Base-by-base conservation (phyloP, 805 yeast genomes). In the Hanseniaspora lachancei region DNA sequence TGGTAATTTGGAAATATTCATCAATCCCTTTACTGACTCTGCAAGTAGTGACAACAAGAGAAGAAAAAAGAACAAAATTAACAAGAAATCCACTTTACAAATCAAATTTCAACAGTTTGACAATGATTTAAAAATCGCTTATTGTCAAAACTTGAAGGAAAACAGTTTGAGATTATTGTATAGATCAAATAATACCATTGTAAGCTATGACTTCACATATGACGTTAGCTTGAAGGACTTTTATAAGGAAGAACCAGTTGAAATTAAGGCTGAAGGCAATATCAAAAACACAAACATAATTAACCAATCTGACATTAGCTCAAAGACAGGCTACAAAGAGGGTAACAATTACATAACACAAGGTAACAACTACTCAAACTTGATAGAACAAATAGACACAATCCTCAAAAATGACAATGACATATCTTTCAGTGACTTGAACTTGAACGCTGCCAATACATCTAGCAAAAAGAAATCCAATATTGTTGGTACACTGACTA, bases 401-500 rank as follows among this genome's bases (percentile, higher is more conserved):
- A 49, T 55, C 15, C 29, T 55, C 20, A 50, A 55, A 21, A 63
- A 61, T 23, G 68, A 66, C 16, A 65, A 68, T 13, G 74, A 77
- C 12, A 75, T 77, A 44, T 44, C 48, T 24, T 55, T 48, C 41
- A 49, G 34, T 29, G 49, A 50, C 18, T 44, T 50, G 21, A 40
- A 41, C 10, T 18, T 38, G 20, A 49, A 36, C n/a, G 36, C 56
- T 18, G 58, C 64, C 47, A 66, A 60, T 43, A 60, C 66, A 35
- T 61, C 64, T 46, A 68, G 69, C 58, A 69, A 70, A 47, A 72
- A 72, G 57, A 76, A 77, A 59, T 75, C 74, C 56, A 78, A 81
- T 21, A 77, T 80, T 9, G 79, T 85, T 5, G 95, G 93, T 52
- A 80, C 96, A 1, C 77, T 89, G 58, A 80, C 96, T 1, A 81